phyloP scores from a whole-genome alignment of 805 yeast genomes.

The Grigorovia transvaalensis region DNA sequence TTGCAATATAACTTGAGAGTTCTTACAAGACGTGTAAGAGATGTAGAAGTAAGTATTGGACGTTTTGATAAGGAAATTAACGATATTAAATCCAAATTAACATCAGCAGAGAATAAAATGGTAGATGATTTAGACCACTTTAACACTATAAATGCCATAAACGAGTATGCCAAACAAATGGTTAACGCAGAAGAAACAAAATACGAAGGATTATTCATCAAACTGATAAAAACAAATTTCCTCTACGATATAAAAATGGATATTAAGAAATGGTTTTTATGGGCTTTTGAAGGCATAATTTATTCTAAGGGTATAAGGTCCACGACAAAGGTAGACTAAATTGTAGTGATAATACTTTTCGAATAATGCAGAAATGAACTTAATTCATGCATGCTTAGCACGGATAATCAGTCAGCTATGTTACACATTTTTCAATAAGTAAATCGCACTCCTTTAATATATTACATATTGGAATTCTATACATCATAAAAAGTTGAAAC shows the following conservation, averaged over 20 bases:
- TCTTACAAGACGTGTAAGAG: constrained; percentile 49
- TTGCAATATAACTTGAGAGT: constrained; percentile 56
- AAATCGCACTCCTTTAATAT: too few species aligned
- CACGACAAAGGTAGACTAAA: constrained; percentile 8
- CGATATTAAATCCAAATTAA: constrained; percentile 7
- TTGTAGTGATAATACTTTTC: too few species aligned
- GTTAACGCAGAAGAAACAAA: constrained; percentile 9
- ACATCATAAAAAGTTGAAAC: too few species aligned
- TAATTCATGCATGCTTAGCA: too few species aligned
- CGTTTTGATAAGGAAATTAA: constrained; percentile 30
- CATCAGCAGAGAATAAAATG: constrained; percentile 7
- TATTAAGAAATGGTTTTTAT: constrained; percentile 11
- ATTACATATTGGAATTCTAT: too few species aligned
- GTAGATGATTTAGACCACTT: constrained; percentile 5
- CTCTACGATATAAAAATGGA: constrained; percentile 9
- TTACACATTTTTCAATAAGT: too few species aligned
- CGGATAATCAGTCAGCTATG: too few species aligned
- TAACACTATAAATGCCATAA: constrained; percentile 9
- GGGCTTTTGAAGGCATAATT: constrained; percentile 10
- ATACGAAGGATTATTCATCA: constrained; percentile 14
- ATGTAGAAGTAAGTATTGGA: constrained; percentile 51
- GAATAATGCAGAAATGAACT: too few species aligned
- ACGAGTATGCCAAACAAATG: constrained; percentile 10
- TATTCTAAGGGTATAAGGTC: constrained; percentile 2
- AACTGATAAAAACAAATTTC: constrained; percentile 8